Conservation (phyloP, 257 asterid genomes). For the Ilex aquifolium region DNA sequence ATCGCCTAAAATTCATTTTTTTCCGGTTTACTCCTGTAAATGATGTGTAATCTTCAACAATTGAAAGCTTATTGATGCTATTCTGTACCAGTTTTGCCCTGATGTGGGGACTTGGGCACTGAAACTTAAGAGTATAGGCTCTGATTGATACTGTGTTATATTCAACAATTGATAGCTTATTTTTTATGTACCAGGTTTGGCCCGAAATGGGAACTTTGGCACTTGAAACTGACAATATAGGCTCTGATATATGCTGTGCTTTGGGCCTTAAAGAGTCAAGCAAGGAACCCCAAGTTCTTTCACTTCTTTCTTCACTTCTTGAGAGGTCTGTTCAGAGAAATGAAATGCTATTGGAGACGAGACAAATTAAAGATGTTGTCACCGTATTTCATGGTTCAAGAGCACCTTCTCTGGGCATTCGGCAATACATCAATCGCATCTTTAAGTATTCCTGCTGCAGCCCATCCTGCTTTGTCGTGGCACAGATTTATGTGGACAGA, state of each 20-base stretch:
- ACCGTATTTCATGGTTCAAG: conserved; percentile 77
- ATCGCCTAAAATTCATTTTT: too few species aligned
- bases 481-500: conserved; percentile 65
- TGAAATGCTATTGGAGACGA: conserved; percentile 44
- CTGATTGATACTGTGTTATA: conserved; percentile 29
- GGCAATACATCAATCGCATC: conserved; percentile 71
- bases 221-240: conserved; percentile 28
- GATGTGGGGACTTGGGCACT: conserved; percentile 51
- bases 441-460: conserved; percentile 87
- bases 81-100: conserved; percentile 28
- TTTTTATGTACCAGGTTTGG: conserved; percentile 26
- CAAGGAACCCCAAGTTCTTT: conserved; percentile 58
- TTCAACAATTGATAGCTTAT: neutral
- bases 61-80: neutral
- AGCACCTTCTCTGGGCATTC: conserved; percentile 66
- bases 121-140: conserved; percentile 30
- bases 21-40: too few species aligned
- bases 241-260: conserved; percentile 35
- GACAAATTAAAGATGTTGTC: conserved; percentile 42
- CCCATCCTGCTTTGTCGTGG: conserved; percentile 83
- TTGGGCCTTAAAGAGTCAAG: conserved; percentile 53
- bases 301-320: conserved; percentile 55
- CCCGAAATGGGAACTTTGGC: conserved; percentile 52
- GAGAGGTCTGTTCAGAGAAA: conserved; percentile 59
- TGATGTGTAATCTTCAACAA: too few species aligned